A percentile compares a stretch with the other conserved stretches of the same genome.
Evolutionary conservation across 139 green algal species (phyloP).

Genomic region (Haematococcus lacustris): DNA sequence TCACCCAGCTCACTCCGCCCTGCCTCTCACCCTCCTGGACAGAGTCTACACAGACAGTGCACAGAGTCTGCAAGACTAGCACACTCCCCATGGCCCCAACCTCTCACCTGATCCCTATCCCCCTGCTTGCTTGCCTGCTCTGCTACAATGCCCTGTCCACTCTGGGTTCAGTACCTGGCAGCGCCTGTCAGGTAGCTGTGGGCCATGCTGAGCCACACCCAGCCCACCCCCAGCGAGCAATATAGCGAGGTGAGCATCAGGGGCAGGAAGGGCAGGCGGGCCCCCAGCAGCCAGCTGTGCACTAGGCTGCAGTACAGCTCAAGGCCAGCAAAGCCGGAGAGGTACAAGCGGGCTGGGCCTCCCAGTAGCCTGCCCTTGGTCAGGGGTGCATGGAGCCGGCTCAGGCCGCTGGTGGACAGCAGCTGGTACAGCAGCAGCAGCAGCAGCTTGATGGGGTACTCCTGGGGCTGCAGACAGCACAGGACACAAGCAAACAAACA

Average conservation of each 20-base stretch:
- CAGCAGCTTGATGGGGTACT: constrained; percentile 76
- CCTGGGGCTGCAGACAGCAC: constrained; percentile 31
- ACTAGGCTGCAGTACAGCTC: constrained; percentile 52
- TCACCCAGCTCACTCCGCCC: no score
- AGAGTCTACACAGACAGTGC: no score
- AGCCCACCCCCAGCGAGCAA: constrained; percentile 52
- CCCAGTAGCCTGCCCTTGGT: no score
- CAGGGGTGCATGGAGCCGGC: constrained; percentile 10
- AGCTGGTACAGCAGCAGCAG: constrained; percentile 34
- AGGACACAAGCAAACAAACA: no score
- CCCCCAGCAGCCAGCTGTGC: constrained; percentile 38
- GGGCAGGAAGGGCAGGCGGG: constrained; percentile 73
- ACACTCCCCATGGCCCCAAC: no score
- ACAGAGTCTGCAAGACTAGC: no score
- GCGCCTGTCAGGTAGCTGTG: neutral
- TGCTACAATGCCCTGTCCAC: neutral
- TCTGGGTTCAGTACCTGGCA: neutral
- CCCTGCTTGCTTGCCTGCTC: no score
- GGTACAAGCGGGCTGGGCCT: no score
- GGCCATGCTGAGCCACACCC: constrained; percentile 40
- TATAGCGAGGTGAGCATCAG: constrained; percentile 78
- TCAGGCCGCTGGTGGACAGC: constrained; percentile 12
- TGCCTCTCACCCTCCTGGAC: no score
- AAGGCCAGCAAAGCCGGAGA: no score
- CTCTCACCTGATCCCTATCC: no score